phyloP scores from a whole-genome alignment of 306 rosid species.

The Begonia fuchsioides region DNA sequence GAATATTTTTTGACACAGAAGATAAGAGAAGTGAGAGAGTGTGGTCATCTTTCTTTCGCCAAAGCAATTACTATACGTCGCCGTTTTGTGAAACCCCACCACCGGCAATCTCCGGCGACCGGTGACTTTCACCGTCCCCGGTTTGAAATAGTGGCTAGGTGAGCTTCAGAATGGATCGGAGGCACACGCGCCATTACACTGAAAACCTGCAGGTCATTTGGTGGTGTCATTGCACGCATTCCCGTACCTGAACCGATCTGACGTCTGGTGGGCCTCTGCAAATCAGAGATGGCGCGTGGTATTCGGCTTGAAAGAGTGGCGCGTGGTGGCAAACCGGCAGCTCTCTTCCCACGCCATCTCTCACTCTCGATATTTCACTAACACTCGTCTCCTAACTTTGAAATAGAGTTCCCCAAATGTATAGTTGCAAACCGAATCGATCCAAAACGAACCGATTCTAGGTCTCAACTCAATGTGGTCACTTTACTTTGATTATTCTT shows the following conservation, averaged over 20 bases:
- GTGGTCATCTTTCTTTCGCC: conserved; percentile 16
- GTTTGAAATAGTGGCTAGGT: conserved; percentile 1
- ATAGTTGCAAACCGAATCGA: no score
- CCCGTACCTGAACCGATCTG: conserved; percentile 40
- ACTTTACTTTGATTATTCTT: no score
- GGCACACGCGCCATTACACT: conserved; percentile 19
- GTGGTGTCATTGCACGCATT: conserved; percentile 32
- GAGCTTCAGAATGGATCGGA: neutral
- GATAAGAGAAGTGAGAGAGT: conserved; percentile 15
- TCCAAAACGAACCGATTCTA: no score
- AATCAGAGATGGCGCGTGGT: conserved; percentile 23
- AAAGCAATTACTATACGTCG: conserved; percentile 36
- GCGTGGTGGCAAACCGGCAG: no score
- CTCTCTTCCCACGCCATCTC: no score
- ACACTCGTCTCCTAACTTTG: no score
- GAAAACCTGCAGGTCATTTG: conserved; percentile 23
- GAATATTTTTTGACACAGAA: conserved; percentile 1
- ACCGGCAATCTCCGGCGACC: conserved; percentile 44
- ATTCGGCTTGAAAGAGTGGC: no score
- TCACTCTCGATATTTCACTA: no score
- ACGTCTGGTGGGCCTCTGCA: conserved; percentile 17
- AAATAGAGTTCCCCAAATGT: no score
- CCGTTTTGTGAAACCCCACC: conserved; percentile 18
- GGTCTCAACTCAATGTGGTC: no score
- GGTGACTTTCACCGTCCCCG: conserved; percentile 5